Conservation (phyloP, 1,139 yeast genomes). For the Magnusiomyces clavatus region DNA sequence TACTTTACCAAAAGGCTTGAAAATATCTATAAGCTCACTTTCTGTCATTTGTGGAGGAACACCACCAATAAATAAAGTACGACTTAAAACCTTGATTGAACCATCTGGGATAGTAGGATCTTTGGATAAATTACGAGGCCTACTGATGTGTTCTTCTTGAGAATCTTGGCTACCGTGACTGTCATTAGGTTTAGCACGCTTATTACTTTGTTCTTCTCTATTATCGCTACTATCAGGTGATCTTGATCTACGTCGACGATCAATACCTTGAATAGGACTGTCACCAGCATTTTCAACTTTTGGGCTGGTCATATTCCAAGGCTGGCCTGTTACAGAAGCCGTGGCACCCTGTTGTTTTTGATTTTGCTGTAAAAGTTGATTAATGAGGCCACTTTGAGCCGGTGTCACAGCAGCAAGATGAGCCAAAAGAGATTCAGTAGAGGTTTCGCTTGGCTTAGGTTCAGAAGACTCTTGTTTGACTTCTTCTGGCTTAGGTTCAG, state of each 20-base stretch:
- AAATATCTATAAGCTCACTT: slow-evolving; percentile 46
- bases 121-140: slow-evolving; percentile 57
- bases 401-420: slow-evolving; percentile 21
- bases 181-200: slow-evolving; percentile 33
- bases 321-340: slow-evolving; percentile 14
- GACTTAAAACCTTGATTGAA: slow-evolving; percentile 70
- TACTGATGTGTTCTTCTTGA: slow-evolving; percentile 1
- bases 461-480: slow-evolving; percentile 10
- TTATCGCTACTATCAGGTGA: slow-evolving; percentile 39
- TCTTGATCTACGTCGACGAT: slow-evolving; percentile 50
- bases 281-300: no score
- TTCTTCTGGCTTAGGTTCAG: slow-evolving; percentile 19
- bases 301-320: slow-evolving; percentile 12
- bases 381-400: slow-evolving; percentile 1
- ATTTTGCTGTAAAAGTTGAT: slow-evolving; percentile 12
- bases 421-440: slow-evolving; percentile 23
- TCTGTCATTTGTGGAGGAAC: slow-evolving; percentile 81
- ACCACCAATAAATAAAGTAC: slow-evolving; percentile 93
- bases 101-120: slow-evolving; percentile 74
- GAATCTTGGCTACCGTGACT: neutral
- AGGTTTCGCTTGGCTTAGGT: slow-evolving; percentile 18
- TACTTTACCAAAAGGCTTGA: slow-evolving; percentile 89
- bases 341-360: slow-evolving; percentile 5
- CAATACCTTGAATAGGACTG: slow-evolving; percentile 19
- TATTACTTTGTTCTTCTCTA: slow-evolving; percentile 6